These are phyloP conservation scores for Sugiyamaella grinbergsii DNA, from an alignment of 1,139 yeast species.

Conservation along the genomic window DNA sequence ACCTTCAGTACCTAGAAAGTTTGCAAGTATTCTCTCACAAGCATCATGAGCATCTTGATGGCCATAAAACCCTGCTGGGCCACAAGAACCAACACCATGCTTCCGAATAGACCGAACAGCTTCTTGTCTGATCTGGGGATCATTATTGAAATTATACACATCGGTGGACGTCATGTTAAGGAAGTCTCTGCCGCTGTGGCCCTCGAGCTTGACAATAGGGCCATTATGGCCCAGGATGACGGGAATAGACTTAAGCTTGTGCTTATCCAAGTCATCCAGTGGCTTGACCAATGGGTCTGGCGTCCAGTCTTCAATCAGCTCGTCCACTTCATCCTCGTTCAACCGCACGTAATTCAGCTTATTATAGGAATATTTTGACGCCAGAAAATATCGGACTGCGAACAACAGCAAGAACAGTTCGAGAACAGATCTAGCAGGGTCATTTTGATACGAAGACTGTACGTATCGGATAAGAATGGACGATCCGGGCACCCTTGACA, in stretches of 20 bases:
- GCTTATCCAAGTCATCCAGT: conserved; percentile 53
- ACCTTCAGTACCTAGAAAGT: conserved; percentile 72
- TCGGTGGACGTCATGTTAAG: conserved; percentile 44
- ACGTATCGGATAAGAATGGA: conserved; percentile 72
- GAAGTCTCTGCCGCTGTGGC: conserved; percentile 29
- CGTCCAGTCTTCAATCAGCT: conserved; percentile 83
- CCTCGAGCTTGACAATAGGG: conserved; percentile 49
- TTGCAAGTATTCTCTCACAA: conserved; percentile 74
- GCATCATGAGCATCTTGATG: conserved; percentile 89
- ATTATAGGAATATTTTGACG: conserved; percentile 78
- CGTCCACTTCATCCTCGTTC: conserved; percentile 71
- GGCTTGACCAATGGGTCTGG: conserved; percentile 79
- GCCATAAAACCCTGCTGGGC: conserved; percentile 97
- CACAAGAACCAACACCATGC: conserved; percentile 97
- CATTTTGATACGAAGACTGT: conserved; percentile 87
- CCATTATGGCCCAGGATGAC: conserved; percentile 60
- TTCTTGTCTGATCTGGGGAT: conserved; percentile 52
- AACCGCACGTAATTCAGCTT: conserved; percentile 71
- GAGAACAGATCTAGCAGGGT: conserved; percentile 84
- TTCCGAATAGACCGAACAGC: conserved; percentile 62
- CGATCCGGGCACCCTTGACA: conserved; percentile 67
- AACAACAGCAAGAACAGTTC: conserved; percentile 79
- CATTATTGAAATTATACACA: conserved; percentile 64
- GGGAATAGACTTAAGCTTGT: conserved; percentile 68
- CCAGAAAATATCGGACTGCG: conserved; percentile 80